phyloP scores from a whole-genome alignment of 2,329 filamentous ascomycete genomes.

The Calonectria honghensis region DNA sequence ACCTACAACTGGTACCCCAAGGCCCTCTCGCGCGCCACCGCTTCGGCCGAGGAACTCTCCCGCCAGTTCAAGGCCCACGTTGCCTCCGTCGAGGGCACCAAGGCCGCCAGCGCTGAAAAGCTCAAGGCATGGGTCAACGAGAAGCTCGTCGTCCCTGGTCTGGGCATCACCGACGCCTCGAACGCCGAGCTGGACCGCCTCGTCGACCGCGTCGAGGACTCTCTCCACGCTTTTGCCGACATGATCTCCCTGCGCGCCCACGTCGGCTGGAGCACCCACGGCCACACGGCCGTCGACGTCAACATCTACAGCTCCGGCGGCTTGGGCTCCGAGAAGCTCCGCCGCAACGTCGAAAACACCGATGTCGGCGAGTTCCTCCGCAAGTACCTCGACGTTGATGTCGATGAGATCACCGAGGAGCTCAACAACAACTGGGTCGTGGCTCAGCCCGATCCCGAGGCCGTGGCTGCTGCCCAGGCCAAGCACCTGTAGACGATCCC shows the following conservation, averaged over 20 bases:
- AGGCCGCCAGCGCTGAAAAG: constrained; percentile 59
- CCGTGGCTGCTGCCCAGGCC: constrained; percentile 45
- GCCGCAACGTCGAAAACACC: constrained; percentile 95
- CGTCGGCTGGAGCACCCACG: constrained; percentile 95
- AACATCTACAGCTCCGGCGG: constrained; percentile 93
- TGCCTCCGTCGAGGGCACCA: constrained; percentile 57
- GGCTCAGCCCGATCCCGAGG: constrained; percentile 43
- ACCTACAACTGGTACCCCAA: constrained; percentile 87
- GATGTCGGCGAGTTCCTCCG: constrained; percentile 90
- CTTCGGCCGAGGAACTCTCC: constrained; percentile 83
- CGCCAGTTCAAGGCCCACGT: constrained; percentile 78
- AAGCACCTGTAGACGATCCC: constrained; percentile 38
- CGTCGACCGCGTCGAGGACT: constrained; percentile 73
- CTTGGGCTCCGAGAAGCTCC: constrained; percentile 76
- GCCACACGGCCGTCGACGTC: constrained; percentile 94
- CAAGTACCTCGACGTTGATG: constrained; percentile 86
- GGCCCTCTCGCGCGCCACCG: constrained; percentile 84
- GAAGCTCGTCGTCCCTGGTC: constrained; percentile 79
- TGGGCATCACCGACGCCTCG: constrained; percentile 85
- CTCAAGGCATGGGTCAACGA: constrained; percentile 80
- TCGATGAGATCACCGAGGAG: constrained; percentile 85
- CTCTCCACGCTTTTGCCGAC: constrained; percentile 80
- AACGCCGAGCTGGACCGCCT: constrained; percentile 82
- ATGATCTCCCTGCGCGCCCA: constrained; percentile 93
- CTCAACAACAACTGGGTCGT: constrained; percentile 75